Percentiles rank a stretch among this genome's conserved stretches.
These are phyloP conservation scores for Prunus mira DNA, from an alignment of 306 rosid species.

Conservation along the genomic window DNA sequence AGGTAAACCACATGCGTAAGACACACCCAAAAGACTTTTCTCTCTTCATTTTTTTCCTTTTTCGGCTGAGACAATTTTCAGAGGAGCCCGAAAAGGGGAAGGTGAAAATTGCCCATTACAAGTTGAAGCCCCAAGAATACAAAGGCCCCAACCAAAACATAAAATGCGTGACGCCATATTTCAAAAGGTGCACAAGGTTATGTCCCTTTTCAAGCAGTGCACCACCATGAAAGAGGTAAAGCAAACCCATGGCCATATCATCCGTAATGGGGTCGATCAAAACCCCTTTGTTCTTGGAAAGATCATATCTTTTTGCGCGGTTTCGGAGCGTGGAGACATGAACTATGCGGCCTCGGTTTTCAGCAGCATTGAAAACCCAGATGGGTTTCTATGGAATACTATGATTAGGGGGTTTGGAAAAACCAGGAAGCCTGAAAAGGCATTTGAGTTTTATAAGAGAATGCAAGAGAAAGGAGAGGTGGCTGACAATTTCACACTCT, in stretches of 20 bases:
- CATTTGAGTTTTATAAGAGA: slow-evolving; percentile 45
- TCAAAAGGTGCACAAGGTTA: slow-evolving; percentile 32
- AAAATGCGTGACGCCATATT: slow-evolving; percentile 17
- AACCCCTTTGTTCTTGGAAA: slow-evolving; percentile 53
- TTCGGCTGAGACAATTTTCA: no score
- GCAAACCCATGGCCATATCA: slow-evolving; percentile 46
- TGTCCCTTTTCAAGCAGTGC: slow-evolving; percentile 55
- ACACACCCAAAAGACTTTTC: no score
- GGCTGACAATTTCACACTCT: slow-evolving; percentile 61
- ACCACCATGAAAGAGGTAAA: slow-evolving; percentile 46
- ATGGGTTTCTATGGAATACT: slow-evolving; percentile 65
- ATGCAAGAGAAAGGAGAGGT: slow-evolving; percentile 35
- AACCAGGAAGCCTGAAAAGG: slow-evolving; percentile 27
- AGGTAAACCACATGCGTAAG: no score
- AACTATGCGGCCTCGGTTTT: slow-evolving; percentile 54
- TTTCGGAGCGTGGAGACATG: slow-evolving; percentile 39
- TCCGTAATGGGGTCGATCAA: slow-evolving; percentile 43
- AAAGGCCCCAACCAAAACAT: background rate
- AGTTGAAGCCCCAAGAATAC: background rate
- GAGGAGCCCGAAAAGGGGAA: no score
- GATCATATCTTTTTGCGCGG: slow-evolving; percentile 47
- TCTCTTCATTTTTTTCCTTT: no score
- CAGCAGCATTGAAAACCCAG: slow-evolving; percentile 43
- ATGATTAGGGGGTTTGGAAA: slow-evolving; percentile 74
- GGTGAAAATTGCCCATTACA: no score